Conservation (phyloP, 495 filamentous ascomycete genomes). For the Penicillium subrubescens region DNA sequence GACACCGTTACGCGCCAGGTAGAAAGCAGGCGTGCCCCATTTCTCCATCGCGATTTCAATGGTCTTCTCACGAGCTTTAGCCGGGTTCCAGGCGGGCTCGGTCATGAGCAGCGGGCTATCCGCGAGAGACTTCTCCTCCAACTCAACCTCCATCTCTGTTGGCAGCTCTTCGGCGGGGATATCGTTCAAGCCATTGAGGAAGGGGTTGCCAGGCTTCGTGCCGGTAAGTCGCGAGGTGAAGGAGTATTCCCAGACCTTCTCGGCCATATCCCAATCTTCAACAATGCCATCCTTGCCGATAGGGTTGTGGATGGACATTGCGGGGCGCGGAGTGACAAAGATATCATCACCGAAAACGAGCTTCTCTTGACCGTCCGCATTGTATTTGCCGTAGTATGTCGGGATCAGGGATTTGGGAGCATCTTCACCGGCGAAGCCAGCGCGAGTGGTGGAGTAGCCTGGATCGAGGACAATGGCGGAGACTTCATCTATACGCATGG, state of each 20-base stretch:
- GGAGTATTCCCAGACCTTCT: constrained; percentile 85
- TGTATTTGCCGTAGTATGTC: constrained; percentile 75
- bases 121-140: constrained; percentile 73
- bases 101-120: constrained; percentile 94
- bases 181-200: constrained; percentile 77
- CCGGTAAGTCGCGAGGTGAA: constrained; percentile 78
- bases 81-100: constrained; percentile 87
- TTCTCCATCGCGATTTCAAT: constrained; percentile 95
- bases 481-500: constrained; percentile 74
- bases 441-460: constrained; percentile 85
- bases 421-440: constrained; percentile 97
- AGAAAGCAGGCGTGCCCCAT: constrained; percentile 93
- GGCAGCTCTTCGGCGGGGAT: constrained; percentile 59
- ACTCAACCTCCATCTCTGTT: constrained; percentile 69
- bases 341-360: constrained; percentile 83
- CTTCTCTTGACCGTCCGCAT: constrained; percentile 57
- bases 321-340: constrained; percentile 72
- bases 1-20: constrained; percentile 72
- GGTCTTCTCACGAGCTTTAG: constrained; percentile 84
- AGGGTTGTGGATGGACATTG: constrained; percentile 83
- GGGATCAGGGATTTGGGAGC: constrained; percentile 90
- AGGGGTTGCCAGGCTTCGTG: constrained; percentile 60
- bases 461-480: constrained; percentile 95
- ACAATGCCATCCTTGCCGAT: constrained; percentile 88
- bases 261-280: constrained; percentile 93